Base-by-base conservation (phyloP, 2,329 filamentous ascomycete genomes). In the Aspergillus sergii region DNA sequence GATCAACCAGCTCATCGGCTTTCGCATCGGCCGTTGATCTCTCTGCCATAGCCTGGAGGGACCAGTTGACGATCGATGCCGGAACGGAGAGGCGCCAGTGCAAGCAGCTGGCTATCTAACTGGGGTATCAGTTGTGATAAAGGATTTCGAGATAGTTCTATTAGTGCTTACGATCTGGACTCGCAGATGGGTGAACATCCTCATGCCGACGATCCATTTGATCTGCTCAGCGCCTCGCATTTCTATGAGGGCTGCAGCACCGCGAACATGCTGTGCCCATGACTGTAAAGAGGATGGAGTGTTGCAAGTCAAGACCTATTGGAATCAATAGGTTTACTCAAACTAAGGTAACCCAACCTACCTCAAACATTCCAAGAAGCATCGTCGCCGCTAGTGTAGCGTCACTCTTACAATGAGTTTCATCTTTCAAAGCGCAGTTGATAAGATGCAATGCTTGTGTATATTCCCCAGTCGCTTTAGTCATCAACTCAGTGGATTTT, bases 281-380 rank as follows among this genome's bases (percentile, higher is more conserved):
- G 58, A n/a, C 45, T 63, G 50, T 10, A 63, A 51, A 6, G 61
- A 63, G 28, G 54, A 53, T 4, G 61, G 41, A 3, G 57, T 48
- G 14, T 43, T 57, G 14, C 57, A 59, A 3, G 51, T 28, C 43
- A 63, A 56, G 2, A 63, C 57, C 61, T 61, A 45, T 7, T 7
- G 23, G n/a, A 28, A 26, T 48, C 14, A 23, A 26, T 48, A 48
- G 26, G 21, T 16, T 48, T 23, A 11, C 1, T 19, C 7, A 0
- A 28, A 26, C 12, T 4, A 28, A 26, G 23, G 21, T 28, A 16
- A 16, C 19, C 43, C 41, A 41, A 26, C 45, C 26, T 34, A 63
- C 61, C 57, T 63, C 61, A 39, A 63, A 63, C 61, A 63, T 63
- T 32, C 56, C 57, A 34, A 63, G 56, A 34, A 63, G 57, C 16